Evolutionary conservation across 176 grass and related monocot genomes (phyloP).

Genomic region (Aegilops sharonensis): DNA sequence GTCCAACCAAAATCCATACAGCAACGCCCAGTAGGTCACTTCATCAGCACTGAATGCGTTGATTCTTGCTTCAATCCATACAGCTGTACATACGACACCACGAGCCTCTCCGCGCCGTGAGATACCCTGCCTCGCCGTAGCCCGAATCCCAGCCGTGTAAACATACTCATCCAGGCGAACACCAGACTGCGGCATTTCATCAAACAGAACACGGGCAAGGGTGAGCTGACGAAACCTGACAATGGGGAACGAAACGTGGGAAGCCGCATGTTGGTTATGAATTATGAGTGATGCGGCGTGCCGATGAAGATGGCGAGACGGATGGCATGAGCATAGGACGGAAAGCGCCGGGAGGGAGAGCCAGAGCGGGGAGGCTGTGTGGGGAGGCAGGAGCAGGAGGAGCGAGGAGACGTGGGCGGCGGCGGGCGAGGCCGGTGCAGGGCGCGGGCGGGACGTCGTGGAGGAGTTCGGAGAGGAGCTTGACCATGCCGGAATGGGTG

Average conservation of each 20-base stretch:
- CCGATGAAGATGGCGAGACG: slow-evolving; percentile 10
- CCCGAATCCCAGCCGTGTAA: slow-evolving; percentile 59
- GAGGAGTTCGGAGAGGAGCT: slow-evolving; percentile 35
- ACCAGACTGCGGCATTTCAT: slow-evolving; percentile 37
- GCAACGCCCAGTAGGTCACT: slow-evolving; percentile 35
- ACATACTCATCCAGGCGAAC: slow-evolving; percentile 47
- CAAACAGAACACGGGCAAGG: slow-evolving; percentile 55
- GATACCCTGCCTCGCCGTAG: slow-evolving; percentile 47
- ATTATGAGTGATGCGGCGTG: slow-evolving; percentile 33
- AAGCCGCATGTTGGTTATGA: slow-evolving; percentile 41
- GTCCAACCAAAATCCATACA: slow-evolving; percentile 58
- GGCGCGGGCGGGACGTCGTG: slow-evolving; percentile 24
- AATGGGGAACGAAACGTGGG: slow-evolving; percentile 50
- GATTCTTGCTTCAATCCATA: slow-evolving; percentile 66
- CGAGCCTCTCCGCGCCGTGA: slow-evolving; percentile 29
- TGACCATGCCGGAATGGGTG: slow-evolving; percentile 17
- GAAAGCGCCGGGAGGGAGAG: slow-evolving; percentile 35
- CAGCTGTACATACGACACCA: slow-evolving; percentile 63
- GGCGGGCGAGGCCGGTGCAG: slow-evolving; percentile 26
- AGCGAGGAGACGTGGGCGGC: slow-evolving; percentile 38
- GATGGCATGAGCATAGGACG: not conserved
- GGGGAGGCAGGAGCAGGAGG: slow-evolving; percentile 40
- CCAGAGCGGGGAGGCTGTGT: not conserved
- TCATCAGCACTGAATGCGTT: slow-evolving; percentile 43
- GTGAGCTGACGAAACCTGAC: slow-evolving; percentile 46